These are phyloP conservation scores for Cyclotella baltica DNA, from an alignment of 108 stramenopile genomes.

Conservation along the genomic window DNA sequence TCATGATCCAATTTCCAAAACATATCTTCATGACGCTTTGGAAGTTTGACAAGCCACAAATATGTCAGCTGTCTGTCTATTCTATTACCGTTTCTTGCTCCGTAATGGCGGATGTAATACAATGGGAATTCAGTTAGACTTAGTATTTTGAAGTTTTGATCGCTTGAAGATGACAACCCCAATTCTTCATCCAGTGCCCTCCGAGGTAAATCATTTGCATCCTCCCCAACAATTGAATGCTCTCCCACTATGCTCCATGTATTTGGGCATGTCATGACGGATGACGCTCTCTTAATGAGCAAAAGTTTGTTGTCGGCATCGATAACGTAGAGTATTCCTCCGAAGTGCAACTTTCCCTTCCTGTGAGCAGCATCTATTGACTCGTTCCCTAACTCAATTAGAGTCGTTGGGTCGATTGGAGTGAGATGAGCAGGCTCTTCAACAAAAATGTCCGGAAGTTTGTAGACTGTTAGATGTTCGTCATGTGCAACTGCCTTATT, in stretches of 20 bases:
- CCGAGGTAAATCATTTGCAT: constrained; percentile 15
- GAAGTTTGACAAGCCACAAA: constrained; percentile 44
- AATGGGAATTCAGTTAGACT: constrained; percentile 47
- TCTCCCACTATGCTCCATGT: constrained; percentile 59
- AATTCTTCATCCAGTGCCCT: constrained; percentile 53
- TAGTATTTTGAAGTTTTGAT: constrained; percentile 33
- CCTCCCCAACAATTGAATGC: constrained; percentile 36
- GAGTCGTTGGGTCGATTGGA: constrained; percentile 47
- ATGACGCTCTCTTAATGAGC: constrained; percentile 42
- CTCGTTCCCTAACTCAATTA: constrained; percentile 8
- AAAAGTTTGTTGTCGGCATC: constrained; percentile 33
- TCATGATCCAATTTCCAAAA: constrained; percentile 46
- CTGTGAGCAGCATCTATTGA: constrained; percentile 50
- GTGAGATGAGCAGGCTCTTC: constrained; percentile 42
- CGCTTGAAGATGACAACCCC: constrained; percentile 10
- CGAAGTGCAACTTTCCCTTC: constrained; percentile 40
- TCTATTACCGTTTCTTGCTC: constrained; percentile 45
- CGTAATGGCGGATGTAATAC: constrained; percentile 55
- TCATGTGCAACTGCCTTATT: not conserved
- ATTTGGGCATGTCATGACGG: constrained; percentile 50
- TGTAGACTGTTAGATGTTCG: constrained; percentile 3
- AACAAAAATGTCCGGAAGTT: not conserved
- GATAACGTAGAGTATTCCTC: constrained; percentile 39
- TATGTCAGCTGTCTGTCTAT: constrained; percentile 57
- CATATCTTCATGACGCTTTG: constrained; percentile 31